Conservation (phyloP, 2,329 filamentous ascomycete genomes). For the Xylariaceae sp. region DNA sequence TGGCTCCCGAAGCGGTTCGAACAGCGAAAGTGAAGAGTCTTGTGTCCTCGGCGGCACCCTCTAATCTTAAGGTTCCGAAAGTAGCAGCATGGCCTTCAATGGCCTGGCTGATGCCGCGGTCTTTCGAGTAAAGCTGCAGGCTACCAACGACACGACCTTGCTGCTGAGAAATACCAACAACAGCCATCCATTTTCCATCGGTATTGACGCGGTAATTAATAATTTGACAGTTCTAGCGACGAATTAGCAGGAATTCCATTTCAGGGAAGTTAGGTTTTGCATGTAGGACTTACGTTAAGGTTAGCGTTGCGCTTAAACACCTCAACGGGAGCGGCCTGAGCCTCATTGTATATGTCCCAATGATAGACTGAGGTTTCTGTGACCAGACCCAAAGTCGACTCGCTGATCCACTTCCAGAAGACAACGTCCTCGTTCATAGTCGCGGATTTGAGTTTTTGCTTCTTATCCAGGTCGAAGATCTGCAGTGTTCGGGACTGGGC, state of each 20-base stretch:
- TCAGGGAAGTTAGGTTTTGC: neutral
- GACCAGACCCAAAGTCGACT: conserved; percentile 80
- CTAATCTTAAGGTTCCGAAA: conserved; percentile 83
- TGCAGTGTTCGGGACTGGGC: conserved; percentile 91
- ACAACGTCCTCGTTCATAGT: conserved; percentile 96
- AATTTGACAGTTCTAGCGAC: conserved; percentile 83
- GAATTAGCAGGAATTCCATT: conserved; percentile 23
- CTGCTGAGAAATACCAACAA: conserved; percentile 92
- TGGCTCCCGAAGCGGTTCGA: conserved; percentile 80
- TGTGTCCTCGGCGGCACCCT: conserved; percentile 83
- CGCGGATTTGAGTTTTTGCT: conserved; percentile 93
- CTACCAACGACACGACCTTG: conserved; percentile 90
- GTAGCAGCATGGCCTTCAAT: conserved; percentile 97
- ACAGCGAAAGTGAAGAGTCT: conserved; percentile 98
- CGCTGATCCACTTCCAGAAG: conserved; percentile 99
- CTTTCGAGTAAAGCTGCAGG: conserved; percentile 96
- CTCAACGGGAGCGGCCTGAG: conserved; percentile 76
- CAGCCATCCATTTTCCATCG: conserved; percentile 97
- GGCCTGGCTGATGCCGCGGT: conserved; percentile 93
- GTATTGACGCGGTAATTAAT: conserved; percentile 98
- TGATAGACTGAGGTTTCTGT: conserved; percentile 91
- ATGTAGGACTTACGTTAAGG: conserved; percentile 64
- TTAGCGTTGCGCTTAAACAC: conserved; percentile 93
- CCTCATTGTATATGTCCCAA: conserved; percentile 91
- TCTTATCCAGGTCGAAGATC: conserved; percentile 91